Evolutionary conservation across 192 early-diverging fungal species (phyloP).

Genomic region (Diversispora eburnea): DNA sequence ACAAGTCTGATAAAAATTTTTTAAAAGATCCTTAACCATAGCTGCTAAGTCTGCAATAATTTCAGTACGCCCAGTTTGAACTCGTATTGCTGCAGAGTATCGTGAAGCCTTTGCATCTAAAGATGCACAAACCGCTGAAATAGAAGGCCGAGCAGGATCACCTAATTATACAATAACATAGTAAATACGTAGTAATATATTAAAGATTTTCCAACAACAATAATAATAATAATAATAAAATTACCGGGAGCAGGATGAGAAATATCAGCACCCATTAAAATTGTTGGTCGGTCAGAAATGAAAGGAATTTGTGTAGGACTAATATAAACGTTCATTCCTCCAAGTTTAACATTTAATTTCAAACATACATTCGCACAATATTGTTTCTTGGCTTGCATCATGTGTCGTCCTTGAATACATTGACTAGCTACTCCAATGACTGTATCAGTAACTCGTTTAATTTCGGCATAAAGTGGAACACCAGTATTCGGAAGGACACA

Average conservation of each 20-base stretch:
- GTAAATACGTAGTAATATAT: slow-evolving; percentile 30
- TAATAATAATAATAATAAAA: neutral
- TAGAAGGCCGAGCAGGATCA: slow-evolving; percentile 59
- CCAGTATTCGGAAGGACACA: slow-evolving; percentile 81
- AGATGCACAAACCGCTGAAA: slow-evolving; percentile 72
- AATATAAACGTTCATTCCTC: slow-evolving; percentile 81
- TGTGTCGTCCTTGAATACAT: slow-evolving; percentile 83
- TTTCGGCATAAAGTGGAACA: slow-evolving; percentile 67
- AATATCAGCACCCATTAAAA: slow-evolving; percentile 89
- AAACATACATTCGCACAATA: slow-evolving; percentile 95
- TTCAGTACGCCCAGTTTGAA: slow-evolving; percentile 68
- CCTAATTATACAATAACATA: neutral
- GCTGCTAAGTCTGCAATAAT: slow-evolving; percentile 65
- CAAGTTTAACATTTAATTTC: slow-evolving; percentile 93
- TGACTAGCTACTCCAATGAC: slow-evolving; percentile 87
- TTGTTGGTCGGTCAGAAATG: slow-evolving; percentile 66
- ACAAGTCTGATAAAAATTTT: slow-evolving; percentile 58
- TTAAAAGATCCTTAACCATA: slow-evolving; percentile 66
- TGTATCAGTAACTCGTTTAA: slow-evolving; percentile 88
- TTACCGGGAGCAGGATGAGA: slow-evolving; percentile 77
- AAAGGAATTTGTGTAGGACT: slow-evolving; percentile 61
- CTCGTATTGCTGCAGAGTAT: slow-evolving; percentile 60
- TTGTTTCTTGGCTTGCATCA: slow-evolving; percentile 72
- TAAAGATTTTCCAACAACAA: slow-evolving; percentile 10
- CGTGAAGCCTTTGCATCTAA: slow-evolving; percentile 60